Evolutionary conservation across 2,329 filamentous ascomycete genomes (phyloP).

Genomic region (Fusarium sambucinum): DNA sequence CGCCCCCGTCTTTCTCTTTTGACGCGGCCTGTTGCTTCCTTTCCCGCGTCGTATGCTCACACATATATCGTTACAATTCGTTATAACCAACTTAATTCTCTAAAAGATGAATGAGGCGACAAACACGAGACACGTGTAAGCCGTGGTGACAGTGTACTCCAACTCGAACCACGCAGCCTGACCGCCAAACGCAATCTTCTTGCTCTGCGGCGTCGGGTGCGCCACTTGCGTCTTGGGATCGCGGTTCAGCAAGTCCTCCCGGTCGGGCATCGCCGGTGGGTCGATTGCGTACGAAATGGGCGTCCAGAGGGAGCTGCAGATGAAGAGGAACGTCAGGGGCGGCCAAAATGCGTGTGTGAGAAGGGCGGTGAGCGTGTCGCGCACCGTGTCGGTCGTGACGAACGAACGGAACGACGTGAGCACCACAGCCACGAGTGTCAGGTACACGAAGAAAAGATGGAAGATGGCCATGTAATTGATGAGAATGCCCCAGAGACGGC

Average conservation of each 20-base stretch:
- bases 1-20: neutral
- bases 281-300: conserved; percentile 72
- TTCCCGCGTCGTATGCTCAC: conserved; percentile 9
- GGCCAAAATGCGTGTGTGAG: conserved; percentile 73
- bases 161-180: conserved; percentile 68
- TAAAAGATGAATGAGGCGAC: conserved; percentile 55
- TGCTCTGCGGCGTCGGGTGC: conserved; percentile 62
- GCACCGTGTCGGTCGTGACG: conserved; percentile 52
- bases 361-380: conserved; percentile 62
- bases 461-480: conserved; percentile 68
- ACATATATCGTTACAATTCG: conserved; percentile 46
- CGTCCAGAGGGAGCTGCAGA: conserved; percentile 67
- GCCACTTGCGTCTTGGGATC: conserved; percentile 68
- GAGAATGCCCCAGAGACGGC: conserved; percentile 66
- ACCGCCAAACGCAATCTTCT: conserved; percentile 66
- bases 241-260: conserved; percentile 67
- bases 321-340: conserved; percentile 68
- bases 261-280: conserved; percentile 68
- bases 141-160: conserved; percentile 64
- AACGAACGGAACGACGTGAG: conserved; percentile 65
- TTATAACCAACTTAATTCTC: conserved; percentile 15
- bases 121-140: conserved; percentile 64
- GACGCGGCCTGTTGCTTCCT: neutral
- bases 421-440: conserved; percentile 64
- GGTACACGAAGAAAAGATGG: conserved; percentile 66